phyloP scores from a whole-genome alignment of 345 rosid species.

The Pugionium cornutum region DNA sequence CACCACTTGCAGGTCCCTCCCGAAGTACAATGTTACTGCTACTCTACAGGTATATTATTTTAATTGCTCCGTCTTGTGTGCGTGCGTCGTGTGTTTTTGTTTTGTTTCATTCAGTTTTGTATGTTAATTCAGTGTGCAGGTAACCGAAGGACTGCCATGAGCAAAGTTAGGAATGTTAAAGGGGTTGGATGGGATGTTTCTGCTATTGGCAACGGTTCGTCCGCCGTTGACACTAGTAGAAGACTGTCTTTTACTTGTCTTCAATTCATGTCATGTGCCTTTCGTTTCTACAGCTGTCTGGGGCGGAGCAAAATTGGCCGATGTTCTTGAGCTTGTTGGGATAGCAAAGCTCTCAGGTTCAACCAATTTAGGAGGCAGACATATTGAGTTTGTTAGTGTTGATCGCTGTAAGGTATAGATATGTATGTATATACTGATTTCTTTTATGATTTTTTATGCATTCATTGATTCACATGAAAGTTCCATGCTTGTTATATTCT shows the following conservation, averaged over 20 bases:
- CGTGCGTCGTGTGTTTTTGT: background rate
- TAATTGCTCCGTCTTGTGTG: background rate
- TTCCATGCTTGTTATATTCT: background rate
- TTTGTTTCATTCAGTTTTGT: background rate
- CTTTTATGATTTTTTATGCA: conserved; percentile 2
- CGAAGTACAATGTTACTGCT: conserved; percentile 73
- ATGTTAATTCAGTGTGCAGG: conserved; percentile 76
- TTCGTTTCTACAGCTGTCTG: conserved; percentile 61
- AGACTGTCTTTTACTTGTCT: no score
- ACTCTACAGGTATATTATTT: conserved; percentile 66
- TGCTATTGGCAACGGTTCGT: conserved; percentile 89
- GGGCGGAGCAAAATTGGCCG: conserved; percentile 85
- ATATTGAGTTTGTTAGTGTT: conserved; percentile 94
- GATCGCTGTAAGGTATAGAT: conserved; percentile 82
- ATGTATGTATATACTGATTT: background rate
- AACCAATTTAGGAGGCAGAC: conserved; percentile 71
- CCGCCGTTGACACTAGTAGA: background rate
- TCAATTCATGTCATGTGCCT: background rate
- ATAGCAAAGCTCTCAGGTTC: conserved; percentile 56
- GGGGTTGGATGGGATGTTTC: conserved; percentile 98
- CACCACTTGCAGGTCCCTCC: conserved; percentile 58
- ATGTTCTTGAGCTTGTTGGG: conserved; percentile 83
- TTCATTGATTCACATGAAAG: conserved; percentile 7
- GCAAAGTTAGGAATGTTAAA: conserved; percentile 68
- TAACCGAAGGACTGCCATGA: conserved; percentile 98